These are phyloP conservation scores for Didymella exigua DNA, from an alignment of 2,329 filamentous ascomycete genomes.

Conservation along the genomic window DNA sequence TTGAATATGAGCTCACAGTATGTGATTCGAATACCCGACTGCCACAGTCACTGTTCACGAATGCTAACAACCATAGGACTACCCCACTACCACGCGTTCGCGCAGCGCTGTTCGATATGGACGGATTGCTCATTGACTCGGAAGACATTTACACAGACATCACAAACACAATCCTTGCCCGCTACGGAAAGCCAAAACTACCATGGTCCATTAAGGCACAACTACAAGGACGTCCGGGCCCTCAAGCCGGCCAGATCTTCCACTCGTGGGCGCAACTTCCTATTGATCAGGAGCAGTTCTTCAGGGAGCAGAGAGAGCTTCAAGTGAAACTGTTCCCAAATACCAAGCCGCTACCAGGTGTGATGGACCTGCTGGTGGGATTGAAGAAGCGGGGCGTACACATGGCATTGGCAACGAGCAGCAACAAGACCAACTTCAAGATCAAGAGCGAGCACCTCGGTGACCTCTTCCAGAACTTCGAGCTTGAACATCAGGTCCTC, in stretches of 20 bases:
- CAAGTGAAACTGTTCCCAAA: constrained; percentile 75
- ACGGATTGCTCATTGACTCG: constrained; percentile 90
- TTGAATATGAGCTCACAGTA: constrained; percentile 27
- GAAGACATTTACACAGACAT: constrained; percentile 88
- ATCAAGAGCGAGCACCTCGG: constrained; percentile 71
- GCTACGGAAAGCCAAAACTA: constrained; percentile 73
- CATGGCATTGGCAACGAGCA: constrained; percentile 86
- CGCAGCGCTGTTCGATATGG: constrained; percentile 98
- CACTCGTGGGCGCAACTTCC: constrained; percentile 86
- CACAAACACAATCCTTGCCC: constrained; percentile 79
- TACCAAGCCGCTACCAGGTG: constrained; percentile 79
- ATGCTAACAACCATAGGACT: constrained; percentile 11
- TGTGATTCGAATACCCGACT: neutral
- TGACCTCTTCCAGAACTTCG: constrained; percentile 66
- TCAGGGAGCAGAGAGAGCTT: constrained; percentile 62
- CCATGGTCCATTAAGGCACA: constrained; percentile 95
- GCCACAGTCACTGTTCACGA: neutral
- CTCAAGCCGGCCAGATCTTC: constrained; percentile 67
- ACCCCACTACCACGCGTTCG: constrained; percentile 70
- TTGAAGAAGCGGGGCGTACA: constrained; percentile 68
- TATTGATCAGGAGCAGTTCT: constrained; percentile 72
- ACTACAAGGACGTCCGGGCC: constrained; percentile 69
- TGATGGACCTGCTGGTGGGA: constrained; percentile 68
- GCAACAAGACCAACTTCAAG: constrained; percentile 71
- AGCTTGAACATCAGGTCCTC: constrained; percentile 74